Evolutionary conservation across 2,329 filamentous ascomycete genomes (phyloP), one percentile per base, ranked within the genome.

Genomic region (Chaetomium sp.): DNA sequence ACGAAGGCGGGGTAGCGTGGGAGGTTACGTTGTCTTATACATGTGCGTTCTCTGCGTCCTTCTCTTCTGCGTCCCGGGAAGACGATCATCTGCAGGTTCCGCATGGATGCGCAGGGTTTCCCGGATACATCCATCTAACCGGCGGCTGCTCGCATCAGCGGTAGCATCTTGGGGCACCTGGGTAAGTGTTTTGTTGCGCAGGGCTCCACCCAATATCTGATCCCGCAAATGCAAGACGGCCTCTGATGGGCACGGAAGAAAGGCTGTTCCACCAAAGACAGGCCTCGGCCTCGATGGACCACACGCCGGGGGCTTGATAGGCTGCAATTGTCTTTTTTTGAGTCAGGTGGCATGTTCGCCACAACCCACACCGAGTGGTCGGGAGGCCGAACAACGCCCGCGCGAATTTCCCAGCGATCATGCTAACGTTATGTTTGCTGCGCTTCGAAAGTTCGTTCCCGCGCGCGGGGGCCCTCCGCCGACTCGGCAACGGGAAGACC

Each of bases 401-500:
- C 10, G 31, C 25, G 23, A 60, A 59, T 62, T 65, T 47, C 42
- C 42, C 65, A 47, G 42, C 42, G 42, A 21, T 47, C 21, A 38
- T 38, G 31, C 10, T 33, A 33, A 9, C 10, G 35, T 19, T 38
- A 19, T 38, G 35, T 38, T 38, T 38, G 35, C 2, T 33, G 29
- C 35, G 63, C 63, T 42, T 47, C 27, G 47, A 51, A 2, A n/a
- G n/a, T 45, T 57, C 21, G 27, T 25, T 21, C 29, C 25, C 35
- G 5, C 25, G 55, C 29, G 38, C 8, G 55, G 16, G 45, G n/a
- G n/a, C 2, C 2, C 54, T 38, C 55, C 54, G 49, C 64, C 42
- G 49, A 53, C 23, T 67, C 67, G 67, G 67, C 55, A 53, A 42
- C 54, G 54, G 51, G 65, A 64, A 65, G 51, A 57, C 65, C 67